Percentiles rank a stretch among this genome's conserved stretches.
Conservation (phyloP, 441 rosid species). For the Adansonia madagascariensis region DNA sequence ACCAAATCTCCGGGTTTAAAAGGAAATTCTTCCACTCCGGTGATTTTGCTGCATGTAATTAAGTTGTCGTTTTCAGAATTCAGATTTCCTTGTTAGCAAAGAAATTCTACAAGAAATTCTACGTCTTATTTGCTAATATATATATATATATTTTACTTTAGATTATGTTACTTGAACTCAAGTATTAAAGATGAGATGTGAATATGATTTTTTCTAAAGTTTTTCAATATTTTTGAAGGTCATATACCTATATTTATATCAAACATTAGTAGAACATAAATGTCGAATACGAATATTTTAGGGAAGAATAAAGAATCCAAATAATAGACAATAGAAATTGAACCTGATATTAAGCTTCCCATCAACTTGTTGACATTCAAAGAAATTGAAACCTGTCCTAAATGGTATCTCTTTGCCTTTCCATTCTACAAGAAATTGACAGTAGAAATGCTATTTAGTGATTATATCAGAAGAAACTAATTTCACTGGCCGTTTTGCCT, state of each 20-base stretch:
- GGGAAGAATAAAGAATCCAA: too few species aligned
- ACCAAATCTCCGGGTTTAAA: slow-evolving; percentile 27
- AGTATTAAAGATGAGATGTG: too few species aligned
- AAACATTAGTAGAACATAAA: too few species aligned
- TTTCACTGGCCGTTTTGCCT: not conserved
- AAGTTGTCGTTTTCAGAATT: not conserved
- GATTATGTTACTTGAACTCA: too few species aligned
- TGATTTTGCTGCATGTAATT: slow-evolving; percentile 20
- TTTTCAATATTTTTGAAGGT: too few species aligned
- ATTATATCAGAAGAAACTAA: too few species aligned
- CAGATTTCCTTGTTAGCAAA: not conserved
- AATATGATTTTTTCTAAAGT: too few species aligned
- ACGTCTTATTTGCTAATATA: not conserved
- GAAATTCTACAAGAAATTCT: not conserved
- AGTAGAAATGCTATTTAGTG: too few species aligned
- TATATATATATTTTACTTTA: not conserved
- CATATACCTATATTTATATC: too few species aligned
- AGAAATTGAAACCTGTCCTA: slow-evolving; percentile 1
- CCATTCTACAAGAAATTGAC: slow-evolving; percentile 23
- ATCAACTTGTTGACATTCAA: slow-evolving; percentile 23
- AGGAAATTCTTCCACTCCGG: slow-evolving; percentile 29
- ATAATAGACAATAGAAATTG: not conserved
- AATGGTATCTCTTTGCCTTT: slow-evolving; percentile 23
- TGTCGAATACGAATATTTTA: too few species aligned
- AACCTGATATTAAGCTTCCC: slow-evolving; percentile 25